A percentile compares a stretch with the other conserved stretches of the same genome.
These are phyloP conservation scores for Lipomyces chichibuensis DNA, from an alignment of 805 yeast genomes.

Conservation along the genomic window DNA sequence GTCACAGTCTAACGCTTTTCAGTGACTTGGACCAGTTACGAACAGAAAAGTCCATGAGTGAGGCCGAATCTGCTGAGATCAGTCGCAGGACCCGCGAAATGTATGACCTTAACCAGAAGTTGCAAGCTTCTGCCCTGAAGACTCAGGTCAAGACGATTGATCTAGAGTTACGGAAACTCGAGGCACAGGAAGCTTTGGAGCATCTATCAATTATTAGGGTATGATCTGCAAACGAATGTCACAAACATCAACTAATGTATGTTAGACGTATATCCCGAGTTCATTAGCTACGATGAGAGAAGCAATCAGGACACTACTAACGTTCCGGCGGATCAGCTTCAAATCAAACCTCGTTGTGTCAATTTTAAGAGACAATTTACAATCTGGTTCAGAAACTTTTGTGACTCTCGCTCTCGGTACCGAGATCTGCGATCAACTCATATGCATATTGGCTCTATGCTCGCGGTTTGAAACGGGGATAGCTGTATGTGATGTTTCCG, in stretches of 20 bases:
- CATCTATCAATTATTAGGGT: slow-evolving; percentile 39
- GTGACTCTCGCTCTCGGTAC: slow-evolving; percentile 14
- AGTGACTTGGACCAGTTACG: slow-evolving; percentile 37
- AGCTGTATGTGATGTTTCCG: slow-evolving; percentile 14
- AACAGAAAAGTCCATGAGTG: slow-evolving; percentile 24
- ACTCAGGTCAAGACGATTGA: slow-evolving; percentile 37
- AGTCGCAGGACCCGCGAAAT: slow-evolving; percentile 29
- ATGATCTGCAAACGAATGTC: background rate
- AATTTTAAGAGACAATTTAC: slow-evolving; percentile 1
- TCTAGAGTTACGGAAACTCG: slow-evolving; percentile 37
- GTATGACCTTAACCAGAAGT: slow-evolving; percentile 37
- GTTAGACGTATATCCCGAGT: slow-evolving; percentile 13
- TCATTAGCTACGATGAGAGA: slow-evolving; percentile 25
- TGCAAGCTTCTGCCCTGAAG: slow-evolving; percentile 30
- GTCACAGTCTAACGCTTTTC: background rate
- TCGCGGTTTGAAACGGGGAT: slow-evolving; percentile 15
- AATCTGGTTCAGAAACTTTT: background rate
- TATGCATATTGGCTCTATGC: background rate
- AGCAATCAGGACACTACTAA: slow-evolving; percentile 16
- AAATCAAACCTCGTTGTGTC: slow-evolving; percentile 17
- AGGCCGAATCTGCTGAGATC: slow-evolving; percentile 27
- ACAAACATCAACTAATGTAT: background rate
- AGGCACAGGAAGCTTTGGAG: slow-evolving; percentile 38
- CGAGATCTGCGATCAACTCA: slow-evolving; percentile 24
- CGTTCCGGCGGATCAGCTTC: slow-evolving; percentile 20